Base-by-base conservation (phyloP, 169 alveolate genomes). In the Besnoitia besnoiti region DNA sequence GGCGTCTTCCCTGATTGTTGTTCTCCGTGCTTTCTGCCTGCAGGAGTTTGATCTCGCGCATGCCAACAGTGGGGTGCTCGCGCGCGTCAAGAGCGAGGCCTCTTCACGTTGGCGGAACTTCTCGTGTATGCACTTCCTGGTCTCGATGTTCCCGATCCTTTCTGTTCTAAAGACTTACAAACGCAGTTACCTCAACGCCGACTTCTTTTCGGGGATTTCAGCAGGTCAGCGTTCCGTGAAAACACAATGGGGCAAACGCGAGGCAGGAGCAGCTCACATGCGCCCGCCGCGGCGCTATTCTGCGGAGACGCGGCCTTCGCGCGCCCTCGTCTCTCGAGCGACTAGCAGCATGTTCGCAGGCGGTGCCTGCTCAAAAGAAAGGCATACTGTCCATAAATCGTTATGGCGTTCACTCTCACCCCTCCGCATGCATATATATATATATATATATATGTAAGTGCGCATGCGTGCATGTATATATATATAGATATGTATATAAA, bases 211-310 rank as follows among this genome's bases (percentile, higher is more conserved):
- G 8, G 94, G 94, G 39, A 67, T 91, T 0, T 82, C 94, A 3
- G 94, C 82, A 62, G 94, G 94, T 91, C 42, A 73, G 91, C 39
- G 39, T n/a, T n/a, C n/a, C n/a, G n/a, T n/a, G n/a, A n/a, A n/a
- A n/a, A n/a, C n/a, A n/a, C n/a, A n/a, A n/a, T n/a, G n/a, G n/a
- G n/a, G n/a, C n/a, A n/a, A n/a, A n/a, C n/a, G n/a, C n/a, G n/a
- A n/a, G n/a, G n/a, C n/a, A n/a, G n/a, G n/a, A n/a, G n/a, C n/a
- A n/a, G n/a, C n/a, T n/a, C n/a, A n/a, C n/a, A n/a, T n/a, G n/a
- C n/a, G n/a, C n/a, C n/a, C n/a, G n/a, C n/a, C n/a, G n/a, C n/a
- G n/a, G n/a, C n/a, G n/a, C n/a, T n/a, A n/a, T n/a, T n/a, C n/a
- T n/a, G n/a, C n/a, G n/a, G n/a, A n/a, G n/a, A n/a, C n/a, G n/a